Evolutionary conservation across 495 filamentous ascomycete species (phyloP).

Genomic region (Daldinia decipiens): DNA sequence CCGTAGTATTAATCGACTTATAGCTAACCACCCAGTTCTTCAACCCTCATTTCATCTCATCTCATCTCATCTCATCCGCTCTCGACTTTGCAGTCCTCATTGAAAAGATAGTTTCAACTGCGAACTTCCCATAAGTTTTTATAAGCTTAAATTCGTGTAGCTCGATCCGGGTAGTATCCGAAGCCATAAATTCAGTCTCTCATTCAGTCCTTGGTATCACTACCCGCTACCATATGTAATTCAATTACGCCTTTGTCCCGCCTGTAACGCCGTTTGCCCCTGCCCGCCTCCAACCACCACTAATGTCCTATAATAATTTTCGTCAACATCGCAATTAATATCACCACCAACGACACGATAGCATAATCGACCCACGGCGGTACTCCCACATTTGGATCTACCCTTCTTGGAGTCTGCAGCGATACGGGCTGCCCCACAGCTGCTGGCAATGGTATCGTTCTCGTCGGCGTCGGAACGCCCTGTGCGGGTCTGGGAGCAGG

Average conservation of each 20-base stretch:
- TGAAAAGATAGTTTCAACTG: too few species aligned
- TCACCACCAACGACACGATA: conserved; percentile 63
- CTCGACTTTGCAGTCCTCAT: neutral
- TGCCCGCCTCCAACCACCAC: neutral
- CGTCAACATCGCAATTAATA: conserved; percentile 62
- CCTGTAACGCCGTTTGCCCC: conserved; percentile 25
- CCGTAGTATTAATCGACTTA: neutral
- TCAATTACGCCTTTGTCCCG: conserved; percentile 13
- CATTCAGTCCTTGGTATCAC: conserved; percentile 31
- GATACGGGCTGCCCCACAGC: conserved; percentile 14
- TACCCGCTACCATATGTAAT: conserved; percentile 10
- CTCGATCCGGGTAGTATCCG: neutral
- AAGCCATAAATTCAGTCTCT: conserved; percentile 12
- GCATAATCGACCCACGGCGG: conserved; percentile 69
- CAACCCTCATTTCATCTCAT: neutral
- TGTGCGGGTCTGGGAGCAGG: conserved; percentile 40
- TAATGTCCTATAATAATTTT: conserved; percentile 49
- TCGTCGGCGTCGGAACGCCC: conserved; percentile 50
- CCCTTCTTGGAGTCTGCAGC: conserved; percentile 15
- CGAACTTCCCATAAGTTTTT: neutral
- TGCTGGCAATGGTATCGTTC: conserved; percentile 50
- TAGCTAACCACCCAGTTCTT: neutral
- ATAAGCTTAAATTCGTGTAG: neutral
- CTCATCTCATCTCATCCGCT: neutral
- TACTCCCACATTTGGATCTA: conserved; percentile 53